Evolutionary conservation across 2,329 filamentous ascomycete species (phyloP), one percentile per base, ranked within the genome.

Genomic region (Aureobasidium sp.): DNA sequence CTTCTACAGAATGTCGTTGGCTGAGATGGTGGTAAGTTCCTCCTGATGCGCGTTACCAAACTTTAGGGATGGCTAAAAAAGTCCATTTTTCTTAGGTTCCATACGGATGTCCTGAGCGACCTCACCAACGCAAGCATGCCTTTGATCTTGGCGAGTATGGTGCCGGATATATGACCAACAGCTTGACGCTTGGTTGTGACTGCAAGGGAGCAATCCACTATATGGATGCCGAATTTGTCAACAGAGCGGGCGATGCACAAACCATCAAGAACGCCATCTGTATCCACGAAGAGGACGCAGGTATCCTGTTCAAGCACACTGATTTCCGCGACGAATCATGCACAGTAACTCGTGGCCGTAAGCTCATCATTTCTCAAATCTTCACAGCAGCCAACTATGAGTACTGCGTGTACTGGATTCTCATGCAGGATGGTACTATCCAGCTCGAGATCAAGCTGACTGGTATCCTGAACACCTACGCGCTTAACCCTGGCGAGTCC

Each of bases 341-440:
- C 61, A 90, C 94, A 10, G 89, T 96, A 5, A 96, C 91, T 0
- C 87, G 92, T 29, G 91, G 87, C 1, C 85, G 91, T 60, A 95
- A 94, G 73, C 83, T 97, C 63, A 82, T 96, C 71, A 82, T 97
- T 67, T 91, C 91, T 66, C 91, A 96, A 68, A 88, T 96, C 71
- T 96, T 97, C 77, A 97, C 92, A 0, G 92, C 92, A 0, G 92
- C 92, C 29, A 97, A 97, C 79, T 97, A 97, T 76, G 92, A 97
- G 74, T 97, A 97, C 76, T 88, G 87, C 70, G 81, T 85, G 7
- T 87, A 93, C 78, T 96, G 90, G 91, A 87, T 91, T 67, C 91
- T 96, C 78, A 90, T 93, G 73, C 91, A 94, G 75, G 92, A 96
- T 68, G 92, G 91, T 41, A 95, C 91, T 0, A 87, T 96, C 66